These are phyloP conservation scores for Lentinula boryana DNA, from an alignment of 768 basidiomycete genomes.

Conservation along the genomic window DNA sequence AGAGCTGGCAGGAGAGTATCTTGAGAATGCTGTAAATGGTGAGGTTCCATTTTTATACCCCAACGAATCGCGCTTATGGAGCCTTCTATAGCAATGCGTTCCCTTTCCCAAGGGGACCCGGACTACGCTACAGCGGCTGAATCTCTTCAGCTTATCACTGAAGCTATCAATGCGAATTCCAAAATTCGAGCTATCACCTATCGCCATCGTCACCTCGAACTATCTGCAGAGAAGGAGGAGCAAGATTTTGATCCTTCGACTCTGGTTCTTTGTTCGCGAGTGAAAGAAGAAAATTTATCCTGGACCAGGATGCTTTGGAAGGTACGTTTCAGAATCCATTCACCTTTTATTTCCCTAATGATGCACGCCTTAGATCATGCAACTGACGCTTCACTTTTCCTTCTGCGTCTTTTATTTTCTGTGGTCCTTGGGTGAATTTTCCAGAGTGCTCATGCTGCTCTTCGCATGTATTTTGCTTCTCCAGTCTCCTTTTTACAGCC, in stretches of 20 bases:
- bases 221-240: neutral
- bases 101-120: neutral
- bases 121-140: neutral
- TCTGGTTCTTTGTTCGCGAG: neutral
- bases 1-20: neutral
- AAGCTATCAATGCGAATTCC: neutral
- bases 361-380: neutral
- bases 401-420: neutral
- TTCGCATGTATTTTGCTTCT: neutral
- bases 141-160: neutral
- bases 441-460: neutral
- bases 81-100: neutral
- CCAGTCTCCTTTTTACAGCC: neutral
- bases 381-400: neutral
- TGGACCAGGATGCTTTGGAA: neutral
- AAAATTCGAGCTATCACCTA: neutral
- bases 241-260: neutral
- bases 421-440: neutral
- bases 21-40: neutral
- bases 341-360: neutral
- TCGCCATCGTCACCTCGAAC: neutral
- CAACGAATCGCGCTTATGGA: neutral
- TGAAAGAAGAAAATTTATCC: neutral
- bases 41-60: neutral
- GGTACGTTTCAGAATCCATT: neutral